These are phyloP conservation scores for Phyllosticta citrichinensis DNA, from an alignment of 2,329 filamentous ascomycete genomes.

Conservation along the genomic window DNA sequence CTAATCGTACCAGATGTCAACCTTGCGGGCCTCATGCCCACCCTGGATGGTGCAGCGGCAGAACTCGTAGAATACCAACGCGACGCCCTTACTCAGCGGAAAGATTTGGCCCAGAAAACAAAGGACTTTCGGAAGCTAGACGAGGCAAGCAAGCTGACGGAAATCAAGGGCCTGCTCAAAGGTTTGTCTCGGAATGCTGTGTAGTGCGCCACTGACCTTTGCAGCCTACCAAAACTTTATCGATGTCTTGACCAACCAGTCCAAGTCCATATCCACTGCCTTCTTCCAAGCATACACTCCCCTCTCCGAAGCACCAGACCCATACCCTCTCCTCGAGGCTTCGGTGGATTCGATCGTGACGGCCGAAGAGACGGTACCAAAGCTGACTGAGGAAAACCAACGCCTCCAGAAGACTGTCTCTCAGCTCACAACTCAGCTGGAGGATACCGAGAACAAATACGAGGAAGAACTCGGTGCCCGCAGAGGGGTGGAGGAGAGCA, in stretches of 20 bases:
- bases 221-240: constrained; percentile 95
- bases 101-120: constrained; percentile 97
- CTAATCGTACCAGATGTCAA: constrained; percentile 63
- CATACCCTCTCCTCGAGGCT: constrained; percentile 90
- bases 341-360: constrained; percentile 89
- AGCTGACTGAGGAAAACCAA: constrained; percentile 77
- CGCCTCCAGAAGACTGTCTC: constrained; percentile 72
- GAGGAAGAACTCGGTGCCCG: constrained; percentile 65
- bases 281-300: constrained; percentile 91
- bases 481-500: constrained; percentile 63
- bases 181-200: constrained; percentile 39
- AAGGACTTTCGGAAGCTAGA: constrained; percentile 96
- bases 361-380: constrained; percentile 85
- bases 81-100: constrained; percentile 90
- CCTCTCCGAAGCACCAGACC: constrained; percentile 89
- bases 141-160: constrained; percentile 72
- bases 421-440: constrained; percentile 68
- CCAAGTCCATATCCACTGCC: constrained; percentile 84
- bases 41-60: constrained; percentile 84
- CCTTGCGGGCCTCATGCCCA: constrained; percentile 70
- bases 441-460: constrained; percentile 71
- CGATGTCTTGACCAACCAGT: constrained; percentile 90
- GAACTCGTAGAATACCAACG: constrained; percentile 89
- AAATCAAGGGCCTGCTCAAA: constrained; percentile 85
- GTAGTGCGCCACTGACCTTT: constrained; percentile 14